Conservation (phyloP, 2,329 filamentous ascomycete genomes). For the Westerdykella sp. region DNA sequence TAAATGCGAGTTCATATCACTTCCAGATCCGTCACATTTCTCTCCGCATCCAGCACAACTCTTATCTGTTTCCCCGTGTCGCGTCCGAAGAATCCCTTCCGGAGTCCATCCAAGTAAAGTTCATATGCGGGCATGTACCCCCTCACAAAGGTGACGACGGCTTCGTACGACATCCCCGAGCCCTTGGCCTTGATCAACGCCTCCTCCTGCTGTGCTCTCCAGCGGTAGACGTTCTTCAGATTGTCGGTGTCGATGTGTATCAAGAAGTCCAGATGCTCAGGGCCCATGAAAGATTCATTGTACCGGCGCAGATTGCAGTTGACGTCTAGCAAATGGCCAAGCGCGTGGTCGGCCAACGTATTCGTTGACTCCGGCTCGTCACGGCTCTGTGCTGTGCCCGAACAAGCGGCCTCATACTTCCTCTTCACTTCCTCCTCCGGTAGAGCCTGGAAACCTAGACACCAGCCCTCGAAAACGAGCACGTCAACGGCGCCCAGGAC, state of each 20-base stretch:
- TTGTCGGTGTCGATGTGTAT: conserved; percentile 69
- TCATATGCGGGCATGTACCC: conserved; percentile 54
- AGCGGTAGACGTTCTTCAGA: conserved; percentile 70
- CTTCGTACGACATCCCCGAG: conserved; percentile 73
- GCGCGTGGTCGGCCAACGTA: conserved; percentile 49
- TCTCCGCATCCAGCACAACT: conserved; percentile 45
- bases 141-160: conserved; percentile 70
- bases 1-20: conserved; percentile 2
- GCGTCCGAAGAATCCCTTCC: conserved; percentile 44
- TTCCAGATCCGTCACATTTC: conserved; percentile 38
- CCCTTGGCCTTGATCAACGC: conserved; percentile 61
- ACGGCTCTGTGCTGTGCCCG: conserved; percentile 39
- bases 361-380: conserved; percentile 29
- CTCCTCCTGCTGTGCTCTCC: conserved; percentile 76
- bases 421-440: conserved; percentile 49
- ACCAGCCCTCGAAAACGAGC: conserved; percentile 87
- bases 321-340: conserved; percentile 52
- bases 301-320: conserved; percentile 55
- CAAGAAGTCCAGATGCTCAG: conserved; percentile 50
- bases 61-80: conserved; percentile 45
- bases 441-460: conserved; percentile 71
- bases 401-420: conserved; percentile 50
- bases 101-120: conserved; percentile 46
- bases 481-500: conserved; percentile 56
- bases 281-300: conserved; percentile 39